phyloP scores from a whole-genome alignment of 2,329 filamentous ascomycete species.

The Penicillium sp. region DNA sequence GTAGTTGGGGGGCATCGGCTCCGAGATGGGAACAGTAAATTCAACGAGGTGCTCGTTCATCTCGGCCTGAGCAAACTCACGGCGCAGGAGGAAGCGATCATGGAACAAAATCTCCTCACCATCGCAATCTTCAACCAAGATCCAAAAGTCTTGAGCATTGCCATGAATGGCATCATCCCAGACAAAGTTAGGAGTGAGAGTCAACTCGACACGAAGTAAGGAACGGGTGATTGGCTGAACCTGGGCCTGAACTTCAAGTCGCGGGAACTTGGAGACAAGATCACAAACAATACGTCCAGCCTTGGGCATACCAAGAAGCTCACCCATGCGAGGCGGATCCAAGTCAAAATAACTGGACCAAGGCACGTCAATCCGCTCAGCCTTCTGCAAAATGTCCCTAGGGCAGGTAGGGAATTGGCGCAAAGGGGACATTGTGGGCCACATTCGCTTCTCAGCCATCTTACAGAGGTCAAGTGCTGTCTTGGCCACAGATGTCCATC shows the following conservation, averaged over 20 bases:
- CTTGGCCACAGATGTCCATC: slow-evolving; percentile 91
- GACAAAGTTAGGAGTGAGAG: slow-evolving; percentile 89
- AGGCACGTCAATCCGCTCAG: slow-evolving; percentile 89
- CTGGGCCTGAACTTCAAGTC: slow-evolving; percentile 87
- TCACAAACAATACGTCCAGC: slow-evolving; percentile 82
- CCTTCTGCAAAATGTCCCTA: slow-evolving; percentile 83
- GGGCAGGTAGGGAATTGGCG: slow-evolving; percentile 84
- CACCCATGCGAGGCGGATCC: slow-evolving; percentile 93
- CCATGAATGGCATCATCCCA: slow-evolving; percentile 94
- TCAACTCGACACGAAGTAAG: slow-evolving; percentile 85
- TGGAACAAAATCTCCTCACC: slow-evolving; percentile 94
- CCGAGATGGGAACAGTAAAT: slow-evolving; percentile 92
- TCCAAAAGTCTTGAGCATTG: slow-evolving; percentile 90
- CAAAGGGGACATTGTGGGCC: slow-evolving; percentile 96
- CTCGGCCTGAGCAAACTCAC: slow-evolving; percentile 81
- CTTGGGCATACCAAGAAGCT: slow-evolving; percentile 86
- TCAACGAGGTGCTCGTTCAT: slow-evolving; percentile 93
- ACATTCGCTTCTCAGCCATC: slow-evolving; percentile 99
- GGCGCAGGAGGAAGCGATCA: slow-evolving; percentile 88
- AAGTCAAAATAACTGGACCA: slow-evolving; percentile 95
- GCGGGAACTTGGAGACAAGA: slow-evolving; percentile 87
- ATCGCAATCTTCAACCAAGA: slow-evolving; percentile 94
- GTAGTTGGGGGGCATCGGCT: slow-evolving; percentile 98
- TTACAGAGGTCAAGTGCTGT: slow-evolving; percentile 93
- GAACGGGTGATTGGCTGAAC: slow-evolving; percentile 94